Base-by-base conservation (phyloP, 192 early-diverging fungal genomes). In the Podila clonocystis region DNA sequence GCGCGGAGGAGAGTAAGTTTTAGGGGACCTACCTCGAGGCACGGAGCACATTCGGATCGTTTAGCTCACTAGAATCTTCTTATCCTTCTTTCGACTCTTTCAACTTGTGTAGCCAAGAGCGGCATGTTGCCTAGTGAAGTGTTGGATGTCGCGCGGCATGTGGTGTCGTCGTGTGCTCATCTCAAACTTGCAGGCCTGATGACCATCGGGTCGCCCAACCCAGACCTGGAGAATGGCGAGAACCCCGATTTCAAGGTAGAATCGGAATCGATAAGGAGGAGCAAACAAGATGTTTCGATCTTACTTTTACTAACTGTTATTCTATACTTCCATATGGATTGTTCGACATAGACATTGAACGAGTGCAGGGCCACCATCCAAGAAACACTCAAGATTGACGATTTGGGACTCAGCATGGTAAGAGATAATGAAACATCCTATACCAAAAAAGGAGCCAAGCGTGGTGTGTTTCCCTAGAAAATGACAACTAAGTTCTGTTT, bases 141-240 rank as follows among this genome's bases (percentile, higher is more conserved):
- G 17, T 67, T 89, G 12, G 73, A 63, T 8, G 87, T 97, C 8
- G 92, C 89, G 12, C 83, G 86, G 38, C 87, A 93, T 34, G 92
- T 98, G 28, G 36, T 86, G 1, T 84, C 87, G 1, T 72, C 82
- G 9, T 98, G 96, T 72, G 70, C 85, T 9, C 85, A 90, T 24
- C 84, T 99, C 33, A 68, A 89, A 31, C 77, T 99, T 29, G 74
- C 77, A 8, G 98, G 98, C 19, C 84, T 99, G 58, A 99, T 99
- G 98, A 99, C 98, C 1, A 99, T 99, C 70, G 98, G 98, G 22
- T 92, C 95, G 9, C 86, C 88, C 22, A 89, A 89, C 58, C 69
- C 84, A 58, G 85, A 86, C 33, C 45, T 70, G 48, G 55, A 73
- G 22, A 74, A 82, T 30, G 73, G 68, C 9, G 83, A 75, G 41